Evolutionary conservation across 768 basidiomycete genomes (phyloP).

Genomic region (Leucocoprinus birnbaumii): DNA sequence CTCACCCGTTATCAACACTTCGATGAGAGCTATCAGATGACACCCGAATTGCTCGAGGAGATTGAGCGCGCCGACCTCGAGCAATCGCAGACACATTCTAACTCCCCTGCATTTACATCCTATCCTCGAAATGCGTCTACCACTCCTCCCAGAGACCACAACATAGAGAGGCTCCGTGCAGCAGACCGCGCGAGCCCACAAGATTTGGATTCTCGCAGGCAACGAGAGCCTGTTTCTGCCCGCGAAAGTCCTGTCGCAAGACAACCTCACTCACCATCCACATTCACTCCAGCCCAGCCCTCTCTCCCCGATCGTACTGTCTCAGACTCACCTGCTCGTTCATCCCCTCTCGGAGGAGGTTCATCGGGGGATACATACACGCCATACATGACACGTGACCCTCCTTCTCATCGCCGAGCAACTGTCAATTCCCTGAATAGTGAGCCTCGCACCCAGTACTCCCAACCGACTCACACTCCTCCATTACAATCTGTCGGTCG

Average conservation of each 20-base stretch:
- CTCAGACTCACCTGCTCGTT: conserved; percentile 41
- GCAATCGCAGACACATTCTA: conserved; percentile 48
- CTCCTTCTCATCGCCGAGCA: conserved; percentile 31
- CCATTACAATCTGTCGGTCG: conserved; percentile 54
- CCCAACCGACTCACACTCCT: conserved; percentile 48
- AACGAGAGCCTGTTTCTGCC: conserved; percentile 38
- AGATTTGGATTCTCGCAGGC: conserved; percentile 36
- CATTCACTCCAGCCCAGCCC: conserved; percentile 34
- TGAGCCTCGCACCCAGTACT: conserved; percentile 28
- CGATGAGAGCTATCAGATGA: conserved; percentile 65
- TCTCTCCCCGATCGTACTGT: conserved; percentile 52
- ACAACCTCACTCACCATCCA: conserved; percentile 35
- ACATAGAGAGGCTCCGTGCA: conserved; percentile 52
- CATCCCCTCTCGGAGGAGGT: conserved; percentile 40
- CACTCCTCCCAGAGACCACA: conserved; percentile 49
- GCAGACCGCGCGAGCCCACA: conserved; percentile 56
- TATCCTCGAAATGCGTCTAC: conserved; percentile 29
- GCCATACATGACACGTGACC: conserved; percentile 44
- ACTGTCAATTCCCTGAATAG: conserved; percentile 19
- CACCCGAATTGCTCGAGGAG: conserved; percentile 66
- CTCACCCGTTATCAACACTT: conserved; percentile 55
- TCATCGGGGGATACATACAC: conserved; percentile 40
- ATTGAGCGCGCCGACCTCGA: conserved; percentile 71
- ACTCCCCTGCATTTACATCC: conserved; percentile 26
- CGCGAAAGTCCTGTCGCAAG: conserved; percentile 45